A percentile compares a stretch with the other conserved stretches of the same genome.
Conservation (phyloP, 2,329 filamentous ascomycete species). For the Didymella pomorum region DNA sequence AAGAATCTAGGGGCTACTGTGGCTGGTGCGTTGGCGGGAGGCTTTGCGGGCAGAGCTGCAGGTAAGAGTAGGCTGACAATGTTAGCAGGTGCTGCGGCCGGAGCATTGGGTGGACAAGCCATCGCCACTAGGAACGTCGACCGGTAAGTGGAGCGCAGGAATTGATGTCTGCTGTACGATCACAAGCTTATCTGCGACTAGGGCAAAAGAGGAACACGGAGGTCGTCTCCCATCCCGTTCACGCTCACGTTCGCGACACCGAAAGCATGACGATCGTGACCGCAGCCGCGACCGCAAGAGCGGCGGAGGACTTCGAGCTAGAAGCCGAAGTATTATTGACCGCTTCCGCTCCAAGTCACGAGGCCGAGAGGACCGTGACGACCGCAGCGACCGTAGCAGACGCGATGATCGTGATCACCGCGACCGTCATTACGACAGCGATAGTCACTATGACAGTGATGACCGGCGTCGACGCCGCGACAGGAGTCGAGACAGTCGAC, state of each 20-base stretch:
- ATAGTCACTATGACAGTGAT: conserved; percentile 11
- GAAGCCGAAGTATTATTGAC: conserved; percentile 37
- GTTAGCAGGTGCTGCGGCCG: conserved; percentile 49
- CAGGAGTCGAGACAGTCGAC: conserved; percentile 16
- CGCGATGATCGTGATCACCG: conserved; percentile 18
- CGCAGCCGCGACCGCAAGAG: conserved; percentile 20
- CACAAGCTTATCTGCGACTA: conserved; percentile 5
- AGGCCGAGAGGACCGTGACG: conserved; percentile 21
- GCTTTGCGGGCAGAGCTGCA: conserved; percentile 43
- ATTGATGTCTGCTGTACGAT: no score
- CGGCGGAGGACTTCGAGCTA: conserved; percentile 33
- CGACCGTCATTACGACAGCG: conserved; percentile 20
- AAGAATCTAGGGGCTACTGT: conserved; percentile 46
- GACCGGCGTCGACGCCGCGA: conserved; percentile 17
- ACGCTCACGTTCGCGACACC: conserved; percentile 25
- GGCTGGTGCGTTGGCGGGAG: conserved; percentile 52
- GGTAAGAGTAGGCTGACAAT: conserved; percentile 49
- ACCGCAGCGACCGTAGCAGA: conserved; percentile 21
- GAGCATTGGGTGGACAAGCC: conserved; percentile 43
- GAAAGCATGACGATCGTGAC: conserved; percentile 21
- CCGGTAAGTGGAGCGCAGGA: conserved; percentile 1
- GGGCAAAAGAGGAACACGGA: conserved; percentile 29
- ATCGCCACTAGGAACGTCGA: conserved; percentile 25
- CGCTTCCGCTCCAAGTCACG: conserved; percentile 38
- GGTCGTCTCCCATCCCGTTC: conserved; percentile 31